Conservation (phyloP, 2,329 filamentous ascomycete species). For the Paradendryphiella salina region DNA sequence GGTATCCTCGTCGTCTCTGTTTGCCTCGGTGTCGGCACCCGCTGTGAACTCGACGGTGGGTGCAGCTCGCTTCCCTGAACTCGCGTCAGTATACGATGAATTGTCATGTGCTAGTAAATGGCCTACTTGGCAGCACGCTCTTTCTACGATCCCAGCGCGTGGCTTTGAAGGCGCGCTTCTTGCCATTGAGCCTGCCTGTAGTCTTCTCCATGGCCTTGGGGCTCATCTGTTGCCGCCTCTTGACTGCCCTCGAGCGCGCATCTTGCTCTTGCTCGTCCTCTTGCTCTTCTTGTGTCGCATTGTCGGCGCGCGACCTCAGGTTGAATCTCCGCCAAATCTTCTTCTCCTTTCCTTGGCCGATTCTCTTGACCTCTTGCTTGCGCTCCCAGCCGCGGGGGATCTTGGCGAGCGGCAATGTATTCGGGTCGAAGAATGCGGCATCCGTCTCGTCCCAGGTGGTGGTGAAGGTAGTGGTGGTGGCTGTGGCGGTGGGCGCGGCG, state of each 20-base stretch:
- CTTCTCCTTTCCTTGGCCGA: conserved; percentile 44
- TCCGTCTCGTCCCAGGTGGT: conserved; percentile 50
- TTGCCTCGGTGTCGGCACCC: conserved; percentile 10
- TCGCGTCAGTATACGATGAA: conserved; percentile 14
- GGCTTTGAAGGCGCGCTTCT: conserved; percentile 39
- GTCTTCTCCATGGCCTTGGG: conserved; percentile 38
- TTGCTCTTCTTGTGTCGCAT: conserved; percentile 21
- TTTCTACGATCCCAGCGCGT: conserved; percentile 46
- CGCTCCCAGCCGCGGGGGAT: conserved; percentile 56
- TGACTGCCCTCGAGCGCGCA: conserved; percentile 50
- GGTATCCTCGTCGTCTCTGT: conserved; percentile 15
- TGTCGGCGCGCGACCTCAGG: conserved; percentile 33
- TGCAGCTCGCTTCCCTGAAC: conserved; percentile 34
- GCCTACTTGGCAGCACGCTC: conserved; percentile 42
- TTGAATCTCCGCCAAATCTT: conserved; percentile 55
- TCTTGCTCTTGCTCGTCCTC: conserved; percentile 30
- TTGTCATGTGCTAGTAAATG: not conserved
- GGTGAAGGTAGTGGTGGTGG: conserved; percentile 32
- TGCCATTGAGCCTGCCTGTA: conserved; percentile 22
- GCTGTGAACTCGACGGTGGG: not conserved
- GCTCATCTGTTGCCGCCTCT: conserved; percentile 50
- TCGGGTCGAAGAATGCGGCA: conserved; percentile 48
- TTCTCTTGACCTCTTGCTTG: conserved; percentile 49
- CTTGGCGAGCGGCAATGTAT: conserved; percentile 47
- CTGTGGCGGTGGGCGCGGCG: conserved; percentile 20